Percentiles rank a stretch among this genome's conserved stretches.
Evolutionary conservation across 2,329 filamentous ascomycete genomes (phyloP).

Genomic region (Talaromyces verruculosus): DNA sequence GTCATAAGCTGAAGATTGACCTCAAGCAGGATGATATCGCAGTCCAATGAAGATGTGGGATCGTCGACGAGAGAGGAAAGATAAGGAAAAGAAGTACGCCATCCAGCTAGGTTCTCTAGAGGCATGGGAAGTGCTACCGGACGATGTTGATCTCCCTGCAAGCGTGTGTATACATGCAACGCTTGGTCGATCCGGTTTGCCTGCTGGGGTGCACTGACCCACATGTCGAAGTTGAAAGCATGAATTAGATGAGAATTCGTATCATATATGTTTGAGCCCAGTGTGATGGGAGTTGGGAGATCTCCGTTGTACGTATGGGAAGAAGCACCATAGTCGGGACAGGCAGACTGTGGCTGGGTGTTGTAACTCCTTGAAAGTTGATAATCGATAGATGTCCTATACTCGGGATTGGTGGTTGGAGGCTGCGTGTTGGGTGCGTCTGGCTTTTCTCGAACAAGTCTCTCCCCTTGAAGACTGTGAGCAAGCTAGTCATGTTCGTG

Average conservation of each 20-base stretch:
- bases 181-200: conserved; percentile 40
- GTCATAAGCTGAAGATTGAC: conserved; percentile 45
- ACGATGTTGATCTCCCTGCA: conserved; percentile 41
- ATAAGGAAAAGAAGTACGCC: conserved; percentile 45
- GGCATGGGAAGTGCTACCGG: conserved; percentile 37
- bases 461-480: conserved; percentile 33
- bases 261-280: conserved; percentile 38
- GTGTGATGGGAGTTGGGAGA: conserved; percentile 36
- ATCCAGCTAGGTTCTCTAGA: conserved; percentile 42
- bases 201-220: conserved; percentile 42
- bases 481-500: conserved; percentile 19
- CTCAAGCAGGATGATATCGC: conserved; percentile 48
- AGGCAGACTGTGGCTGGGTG: conserved; percentile 29
- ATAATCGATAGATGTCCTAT: conserved; percentile 36
- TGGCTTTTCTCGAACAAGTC: conserved; percentile 40
- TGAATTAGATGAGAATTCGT: conserved; percentile 32
- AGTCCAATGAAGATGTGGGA: conserved; percentile 35
- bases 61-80: conserved; percentile 39
- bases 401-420: conserved; percentile 33
- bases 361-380: conserved; percentile 34
- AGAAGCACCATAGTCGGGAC: conserved; percentile 34
- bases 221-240: conserved; percentile 48
- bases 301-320: conserved; percentile 37
- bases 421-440: conserved; percentile 36
- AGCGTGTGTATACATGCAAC: conserved; percentile 47